phyloP scores from a whole-genome alignment of 169 alveolate species.

The Plasmodium yoelii region DNA sequence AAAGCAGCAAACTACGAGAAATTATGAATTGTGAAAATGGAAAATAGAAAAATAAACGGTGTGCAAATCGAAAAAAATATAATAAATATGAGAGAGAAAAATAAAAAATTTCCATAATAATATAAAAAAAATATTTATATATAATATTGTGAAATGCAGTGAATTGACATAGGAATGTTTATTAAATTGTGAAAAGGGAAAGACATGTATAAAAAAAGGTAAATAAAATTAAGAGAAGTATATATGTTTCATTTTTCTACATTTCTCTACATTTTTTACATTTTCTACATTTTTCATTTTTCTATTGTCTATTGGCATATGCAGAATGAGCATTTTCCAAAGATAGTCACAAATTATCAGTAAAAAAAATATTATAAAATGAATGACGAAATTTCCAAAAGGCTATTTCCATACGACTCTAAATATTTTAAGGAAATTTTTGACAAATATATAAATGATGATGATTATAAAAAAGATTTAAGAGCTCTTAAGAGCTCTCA shows the following conservation, averaged over 20 bases:
- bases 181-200: neutral
- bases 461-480: slow-evolving; percentile 49
- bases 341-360: no score
- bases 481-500: slow-evolving; percentile 26
- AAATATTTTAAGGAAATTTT: slow-evolving; percentile 54
- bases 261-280: neutral
- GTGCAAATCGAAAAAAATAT: no score
- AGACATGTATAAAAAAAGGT: neutral
- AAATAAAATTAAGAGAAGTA: neutral
- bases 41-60: no score
- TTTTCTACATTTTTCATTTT: no score
- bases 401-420: slow-evolving; percentile 53
- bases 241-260: neutral
- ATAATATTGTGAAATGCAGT: neutral
- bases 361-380: slow-evolving; percentile 1
- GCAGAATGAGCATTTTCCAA: no score
- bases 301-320: no score
- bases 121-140: no score
- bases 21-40: no score
- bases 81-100: no score
- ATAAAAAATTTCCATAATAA: no score
- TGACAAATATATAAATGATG: slow-evolving; percentile 54
- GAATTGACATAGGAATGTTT: neutral
- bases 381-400: slow-evolving; percentile 58
- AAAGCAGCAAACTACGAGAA: no score